Percentiles rank a stretch among this genome's conserved stretches.
Evolutionary conservation across 2,329 filamentous ascomycete species (phyloP).

Genomic region (Moelleriella libera): DNA sequence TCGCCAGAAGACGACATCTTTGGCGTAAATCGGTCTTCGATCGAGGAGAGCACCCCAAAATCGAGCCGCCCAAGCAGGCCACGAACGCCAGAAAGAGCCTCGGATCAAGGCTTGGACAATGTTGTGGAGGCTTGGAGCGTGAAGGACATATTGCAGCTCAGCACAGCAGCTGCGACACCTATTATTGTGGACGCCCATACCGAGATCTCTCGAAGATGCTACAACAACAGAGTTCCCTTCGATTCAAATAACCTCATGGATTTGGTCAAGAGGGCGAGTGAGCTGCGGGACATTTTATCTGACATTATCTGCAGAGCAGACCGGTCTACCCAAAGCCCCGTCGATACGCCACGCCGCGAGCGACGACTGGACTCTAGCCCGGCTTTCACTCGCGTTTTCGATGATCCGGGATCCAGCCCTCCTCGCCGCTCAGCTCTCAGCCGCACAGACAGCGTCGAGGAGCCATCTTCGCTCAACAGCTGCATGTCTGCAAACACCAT

Average conservation of each 20-base stretch:
- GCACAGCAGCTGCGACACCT: slow-evolving; percentile 25
- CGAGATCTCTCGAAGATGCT: slow-evolving; percentile 12
- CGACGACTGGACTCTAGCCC: slow-evolving; percentile 42
- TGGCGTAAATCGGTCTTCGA: slow-evolving; percentile 32
- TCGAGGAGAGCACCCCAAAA: slow-evolving; percentile 20
- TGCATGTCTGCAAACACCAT: slow-evolving; percentile 38
- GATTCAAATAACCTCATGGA: slow-evolving; percentile 56
- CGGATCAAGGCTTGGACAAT: slow-evolving; percentile 20
- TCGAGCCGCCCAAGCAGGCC: slow-evolving; percentile 23
- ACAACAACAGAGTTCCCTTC: slow-evolving; percentile 40
- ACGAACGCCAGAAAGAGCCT: slow-evolving; percentile 24
- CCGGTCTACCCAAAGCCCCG: slow-evolving; percentile 41
- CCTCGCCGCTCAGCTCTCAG: slow-evolving; percentile 35
- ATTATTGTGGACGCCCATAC: slow-evolving; percentile 13
- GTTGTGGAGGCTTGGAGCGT: slow-evolving; percentile 43
- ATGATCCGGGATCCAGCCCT: slow-evolving; percentile 43
- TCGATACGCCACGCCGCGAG: slow-evolving; percentile 30
- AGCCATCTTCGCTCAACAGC: slow-evolving; percentile 33
- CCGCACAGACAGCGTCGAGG: slow-evolving; percentile 33
- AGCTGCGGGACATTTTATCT: slow-evolving; percentile 43
- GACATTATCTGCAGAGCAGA: slow-evolving; percentile 46
- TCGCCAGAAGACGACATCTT: slow-evolving; percentile 55
- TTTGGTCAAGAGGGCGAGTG: slow-evolving; percentile 47
- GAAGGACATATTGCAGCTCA: slow-evolving; percentile 45
- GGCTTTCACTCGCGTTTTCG: slow-evolving; percentile 54